Conservation (phyloP, 169 alveolate genomes). For the Plasmodium ovale region DNA sequence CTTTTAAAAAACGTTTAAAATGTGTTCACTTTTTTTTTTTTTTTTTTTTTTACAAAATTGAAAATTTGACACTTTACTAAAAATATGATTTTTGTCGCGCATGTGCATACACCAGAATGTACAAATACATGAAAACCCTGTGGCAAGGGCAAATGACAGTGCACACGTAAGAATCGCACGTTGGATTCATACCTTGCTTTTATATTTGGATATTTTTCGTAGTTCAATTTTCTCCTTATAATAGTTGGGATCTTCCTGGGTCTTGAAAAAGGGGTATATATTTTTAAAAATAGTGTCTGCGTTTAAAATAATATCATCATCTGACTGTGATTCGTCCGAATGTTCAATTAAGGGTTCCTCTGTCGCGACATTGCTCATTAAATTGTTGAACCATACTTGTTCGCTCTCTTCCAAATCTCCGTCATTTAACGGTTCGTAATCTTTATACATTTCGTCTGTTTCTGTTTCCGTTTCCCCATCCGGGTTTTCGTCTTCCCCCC, state of each 20-base stretch:
- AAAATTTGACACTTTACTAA: too few species aligned
- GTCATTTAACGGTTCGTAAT: too few species aligned
- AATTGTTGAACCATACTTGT: slow-evolving; percentile 45
- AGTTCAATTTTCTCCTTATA: slow-evolving; percentile 26
- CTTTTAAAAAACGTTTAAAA: too few species aligned
- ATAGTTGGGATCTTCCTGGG: slow-evolving; percentile 55
- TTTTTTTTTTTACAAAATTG: too few species aligned
- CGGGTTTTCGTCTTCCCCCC: not conserved
- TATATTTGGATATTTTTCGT: too few species aligned
- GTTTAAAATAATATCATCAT: slow-evolving; percentile 44
- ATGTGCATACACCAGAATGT: too few species aligned
- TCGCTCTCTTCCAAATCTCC: slow-evolving; percentile 15
- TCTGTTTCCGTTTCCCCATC: not conserved
- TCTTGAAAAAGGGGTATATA: slow-evolving; percentile 71
- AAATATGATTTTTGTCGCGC: too few species aligned
- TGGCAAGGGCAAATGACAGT: too few species aligned
- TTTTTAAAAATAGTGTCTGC: slow-evolving; percentile 58
- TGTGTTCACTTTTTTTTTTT: too few species aligned
- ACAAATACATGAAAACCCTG: too few species aligned
- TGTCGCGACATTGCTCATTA: slow-evolving; percentile 8
- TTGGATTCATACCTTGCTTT: too few species aligned
- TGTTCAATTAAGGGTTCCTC: slow-evolving; percentile 3
- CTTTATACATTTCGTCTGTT: not conserved
- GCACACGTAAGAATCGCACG: too few species aligned
- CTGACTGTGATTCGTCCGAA: slow-evolving; percentile 8